phyloP scores from a whole-genome alignment of 495 filamentous ascomycete species.

The Saxophila tyrrhenica region DNA sequence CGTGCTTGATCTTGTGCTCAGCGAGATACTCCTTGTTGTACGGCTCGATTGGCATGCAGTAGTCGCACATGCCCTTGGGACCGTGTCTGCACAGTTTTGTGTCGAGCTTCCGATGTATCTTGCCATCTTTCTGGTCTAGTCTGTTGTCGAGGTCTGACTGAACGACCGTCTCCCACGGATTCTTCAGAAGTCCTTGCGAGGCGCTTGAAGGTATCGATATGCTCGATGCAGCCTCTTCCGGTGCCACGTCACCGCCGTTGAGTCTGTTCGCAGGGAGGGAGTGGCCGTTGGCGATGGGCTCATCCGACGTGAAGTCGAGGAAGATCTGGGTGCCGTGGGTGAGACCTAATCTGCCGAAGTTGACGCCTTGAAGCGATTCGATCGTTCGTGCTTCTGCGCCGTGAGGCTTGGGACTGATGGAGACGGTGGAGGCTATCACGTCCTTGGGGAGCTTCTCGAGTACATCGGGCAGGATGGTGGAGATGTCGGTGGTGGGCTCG shows the following conservation, averaged over 20 bases:
- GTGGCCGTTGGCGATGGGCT: conserved; percentile 40
- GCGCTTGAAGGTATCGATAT: conserved; percentile 37
- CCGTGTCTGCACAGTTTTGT: conserved; percentile 90
- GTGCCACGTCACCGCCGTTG: conserved; percentile 66
- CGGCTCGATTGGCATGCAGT: conserved; percentile 96
- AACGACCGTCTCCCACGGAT: conserved; percentile 83
- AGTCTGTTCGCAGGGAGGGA: conserved; percentile 35
- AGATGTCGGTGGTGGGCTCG: conserved; percentile 41
- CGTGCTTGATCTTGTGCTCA: conserved; percentile 96
- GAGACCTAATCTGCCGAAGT: conserved; percentile 53
- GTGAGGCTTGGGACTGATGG: conserved; percentile 67
- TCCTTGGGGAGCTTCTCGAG: conserved; percentile 54
- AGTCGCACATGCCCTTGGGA: conserved; percentile 96
- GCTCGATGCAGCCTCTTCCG: conserved; percentile 54
- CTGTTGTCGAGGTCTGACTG: conserved; percentile 78
- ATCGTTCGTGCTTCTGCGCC: conserved; percentile 64
- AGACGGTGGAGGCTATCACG: conserved; percentile 61
- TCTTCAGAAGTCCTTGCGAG: conserved; percentile 55
- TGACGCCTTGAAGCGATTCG: conserved; percentile 51
- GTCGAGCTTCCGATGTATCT: conserved; percentile 69
- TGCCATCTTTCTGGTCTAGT: conserved; percentile 83
- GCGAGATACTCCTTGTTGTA: conserved; percentile 77
- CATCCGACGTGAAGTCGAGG: conserved; percentile 57
- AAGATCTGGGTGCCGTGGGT: conserved; percentile 90
- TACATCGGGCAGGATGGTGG: conserved; percentile 44